Conservation (phyloP, 257 asterid species). For the Ilex aquifolium region DNA sequence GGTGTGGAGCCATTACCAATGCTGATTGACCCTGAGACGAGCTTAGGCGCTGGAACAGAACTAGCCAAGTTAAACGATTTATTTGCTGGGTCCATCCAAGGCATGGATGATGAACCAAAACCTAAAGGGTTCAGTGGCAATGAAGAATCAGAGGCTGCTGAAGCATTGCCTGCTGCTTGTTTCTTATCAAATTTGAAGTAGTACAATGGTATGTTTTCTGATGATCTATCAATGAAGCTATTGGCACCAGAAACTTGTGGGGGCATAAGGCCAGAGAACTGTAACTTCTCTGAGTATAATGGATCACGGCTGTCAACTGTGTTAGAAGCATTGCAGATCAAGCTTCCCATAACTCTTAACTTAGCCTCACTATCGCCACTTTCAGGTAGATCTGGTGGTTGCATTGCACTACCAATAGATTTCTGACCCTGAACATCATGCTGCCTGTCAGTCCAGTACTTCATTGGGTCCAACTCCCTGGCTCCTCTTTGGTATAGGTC, state of each 20-base stretch:
- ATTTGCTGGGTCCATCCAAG: conserved; percentile 88
- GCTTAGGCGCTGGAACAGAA: conserved; percentile 76
- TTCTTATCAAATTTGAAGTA: conserved; percentile 78
- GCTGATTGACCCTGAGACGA: conserved; percentile 73
- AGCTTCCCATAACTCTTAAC: conserved; percentile 47
- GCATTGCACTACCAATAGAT: conserved; percentile 27
- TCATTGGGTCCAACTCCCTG: conserved; percentile 63
- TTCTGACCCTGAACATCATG: conserved; percentile 38
- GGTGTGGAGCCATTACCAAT: conserved; percentile 65
- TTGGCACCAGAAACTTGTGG: conserved; percentile 90
- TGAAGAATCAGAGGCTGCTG: conserved; percentile 58
- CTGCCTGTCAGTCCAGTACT: conserved; percentile 58
- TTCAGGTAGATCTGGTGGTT: conserved; percentile 29
- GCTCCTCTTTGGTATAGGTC: conserved; percentile 70
- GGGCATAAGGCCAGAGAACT: conserved; percentile 85
- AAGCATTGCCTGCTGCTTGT: conserved; percentile 37
- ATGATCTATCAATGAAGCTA: conserved; percentile 83
- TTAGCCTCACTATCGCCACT: conserved; percentile 45
- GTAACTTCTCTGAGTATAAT: conserved; percentile 76
- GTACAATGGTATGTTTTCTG: conserved; percentile 91
- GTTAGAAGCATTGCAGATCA: conserved; percentile 36
- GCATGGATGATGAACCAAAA: conserved; percentile 80
- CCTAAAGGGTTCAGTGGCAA: conserved; percentile 58
- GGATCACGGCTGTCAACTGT: conserved; percentile 51
- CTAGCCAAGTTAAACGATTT: conserved; percentile 75